Percentiles rank a stretch among this genome's conserved stretches.
Conservation (phyloP, 106 monocot genomes). For the Allium fistulosum region DNA sequence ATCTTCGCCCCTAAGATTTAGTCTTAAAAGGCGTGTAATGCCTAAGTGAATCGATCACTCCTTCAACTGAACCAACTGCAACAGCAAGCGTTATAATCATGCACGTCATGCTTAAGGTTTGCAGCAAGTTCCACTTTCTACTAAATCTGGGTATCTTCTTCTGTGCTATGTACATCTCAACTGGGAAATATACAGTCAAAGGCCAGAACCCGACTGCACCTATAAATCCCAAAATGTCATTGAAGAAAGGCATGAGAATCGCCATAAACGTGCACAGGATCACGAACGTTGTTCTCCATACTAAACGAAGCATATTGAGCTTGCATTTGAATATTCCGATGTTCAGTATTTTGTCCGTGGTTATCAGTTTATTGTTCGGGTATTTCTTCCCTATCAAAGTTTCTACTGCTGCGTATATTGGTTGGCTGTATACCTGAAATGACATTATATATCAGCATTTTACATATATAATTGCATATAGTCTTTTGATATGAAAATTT, state of each 20-base stretch:
- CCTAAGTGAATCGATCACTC: slow-evolving; percentile 22
- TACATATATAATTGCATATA: too few species aligned
- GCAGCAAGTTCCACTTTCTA: slow-evolving; percentile 27
- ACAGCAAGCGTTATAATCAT: slow-evolving; percentile 42
- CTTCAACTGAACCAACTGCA: slow-evolving; percentile 45
- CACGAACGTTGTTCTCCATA: slow-evolving; percentile 52
- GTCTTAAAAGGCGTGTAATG: slow-evolving; percentile 43
- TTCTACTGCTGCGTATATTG: slow-evolving; percentile 42
- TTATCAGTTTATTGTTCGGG: slow-evolving; percentile 18
- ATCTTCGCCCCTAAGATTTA: not conserved
- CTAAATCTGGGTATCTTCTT: slow-evolving; percentile 15
- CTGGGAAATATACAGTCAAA: slow-evolving; percentile 58
- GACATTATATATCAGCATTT: too few species aligned
- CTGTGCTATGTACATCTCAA: slow-evolving; percentile 54
- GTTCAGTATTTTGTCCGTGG: slow-evolving; percentile 9
- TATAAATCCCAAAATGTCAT: slow-evolving; percentile 41
- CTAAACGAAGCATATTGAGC: slow-evolving; percentile 24
- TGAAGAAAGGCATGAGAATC: slow-evolving; percentile 69
- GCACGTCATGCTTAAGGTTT: slow-evolving; percentile 39
- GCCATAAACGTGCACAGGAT: slow-evolving; percentile 35
- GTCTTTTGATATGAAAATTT: too few species aligned
- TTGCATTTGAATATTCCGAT: slow-evolving; percentile 6
- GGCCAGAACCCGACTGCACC: slow-evolving; percentile 71
- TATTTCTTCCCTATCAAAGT: not conserved
- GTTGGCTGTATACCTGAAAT: slow-evolving; percentile 53